A percentile compares a stretch with the other conserved stretches of the same genome.
Conservation (phyloP, 768 basidiomycete species). For the Lyophyllum decastes region DNA sequence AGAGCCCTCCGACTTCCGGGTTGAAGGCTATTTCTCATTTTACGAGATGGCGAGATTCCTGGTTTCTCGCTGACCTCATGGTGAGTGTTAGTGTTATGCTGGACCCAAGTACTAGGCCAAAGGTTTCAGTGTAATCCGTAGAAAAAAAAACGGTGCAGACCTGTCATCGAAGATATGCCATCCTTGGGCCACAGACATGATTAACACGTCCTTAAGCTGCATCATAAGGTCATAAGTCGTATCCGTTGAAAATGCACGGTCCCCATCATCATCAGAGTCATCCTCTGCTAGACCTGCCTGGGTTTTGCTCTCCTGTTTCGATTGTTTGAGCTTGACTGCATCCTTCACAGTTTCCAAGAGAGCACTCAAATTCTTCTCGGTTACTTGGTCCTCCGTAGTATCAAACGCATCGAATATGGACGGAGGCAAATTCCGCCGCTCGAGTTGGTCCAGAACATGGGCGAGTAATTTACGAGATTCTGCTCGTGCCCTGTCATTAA, state of each 20-base stretch:
- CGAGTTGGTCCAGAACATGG: constrained; percentile 65
- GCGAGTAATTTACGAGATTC: constrained; percentile 73
- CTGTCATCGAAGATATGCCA: constrained; percentile 67
- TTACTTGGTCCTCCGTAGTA: constrained; percentile 21
- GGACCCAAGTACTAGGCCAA: constrained; percentile 8
- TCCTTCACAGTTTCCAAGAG: constrained; percentile 48
- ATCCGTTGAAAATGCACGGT: constrained; percentile 60
- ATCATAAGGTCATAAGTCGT: constrained; percentile 62
- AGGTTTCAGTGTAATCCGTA: neutral
- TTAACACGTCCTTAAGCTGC: constrained; percentile 61
- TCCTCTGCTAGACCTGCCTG: constrained; percentile 30
- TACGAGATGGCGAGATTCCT: constrained; percentile 43
- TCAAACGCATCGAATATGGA: constrained; percentile 46
- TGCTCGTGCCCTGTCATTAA: constrained; percentile 45
- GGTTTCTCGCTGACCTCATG: constrained; percentile 26
- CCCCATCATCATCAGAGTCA: constrained; percentile 51
- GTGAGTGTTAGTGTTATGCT: constrained; percentile 17
- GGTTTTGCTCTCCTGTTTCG: constrained; percentile 23
- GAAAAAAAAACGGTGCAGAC: constrained; percentile 25
- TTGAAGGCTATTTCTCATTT: constrained; percentile 44
- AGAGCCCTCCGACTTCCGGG: constrained; percentile 45
- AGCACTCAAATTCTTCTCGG: constrained; percentile 37
- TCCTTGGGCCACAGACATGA: constrained; percentile 53
- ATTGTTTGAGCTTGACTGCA: constrained; percentile 37
- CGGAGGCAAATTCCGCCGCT: constrained; percentile 54